phyloP scores from a whole-genome alignment of 2,329 filamentous ascomycete species.

The Fusarium bulbicola region DNA sequence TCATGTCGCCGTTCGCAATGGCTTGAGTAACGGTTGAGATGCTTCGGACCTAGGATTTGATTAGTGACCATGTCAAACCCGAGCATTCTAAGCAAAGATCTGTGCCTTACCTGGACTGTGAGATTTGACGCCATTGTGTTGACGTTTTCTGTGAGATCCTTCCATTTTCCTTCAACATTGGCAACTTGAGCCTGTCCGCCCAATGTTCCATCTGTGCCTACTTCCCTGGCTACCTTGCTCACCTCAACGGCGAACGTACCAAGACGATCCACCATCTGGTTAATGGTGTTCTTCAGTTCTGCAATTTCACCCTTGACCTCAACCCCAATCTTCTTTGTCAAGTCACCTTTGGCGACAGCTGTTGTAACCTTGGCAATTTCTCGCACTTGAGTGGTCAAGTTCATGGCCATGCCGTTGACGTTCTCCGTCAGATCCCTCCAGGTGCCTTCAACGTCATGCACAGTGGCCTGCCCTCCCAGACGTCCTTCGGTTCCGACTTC shows the following conservation, averaged over 20 bases:
- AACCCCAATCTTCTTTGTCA: conserved; percentile 95
- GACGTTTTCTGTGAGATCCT: conserved; percentile 91
- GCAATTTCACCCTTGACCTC: conserved; percentile 94
- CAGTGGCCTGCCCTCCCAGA: conserved; percentile 91
- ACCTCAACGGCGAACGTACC: conserved; percentile 97
- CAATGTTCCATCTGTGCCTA: conserved; percentile 93
- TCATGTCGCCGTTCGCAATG: conserved; percentile 95
- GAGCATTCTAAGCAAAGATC: not conserved
- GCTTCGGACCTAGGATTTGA: conserved; percentile 72
- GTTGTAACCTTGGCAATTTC: conserved; percentile 98
- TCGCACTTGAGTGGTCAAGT: conserved; percentile 95
- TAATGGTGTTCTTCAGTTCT: conserved; percentile 96
- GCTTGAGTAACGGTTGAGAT: conserved; percentile 95
- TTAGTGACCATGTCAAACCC: conserved; percentile 1
- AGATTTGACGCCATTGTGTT: conserved; percentile 79
- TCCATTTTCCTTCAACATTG: conserved; percentile 97
- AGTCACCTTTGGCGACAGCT: conserved; percentile 90
- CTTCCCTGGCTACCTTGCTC: conserved; percentile 92
- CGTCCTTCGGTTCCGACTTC: conserved; percentile 97
- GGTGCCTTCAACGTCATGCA: conserved; percentile 95
- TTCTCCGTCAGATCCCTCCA: conserved; percentile 96
- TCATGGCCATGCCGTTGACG: conserved; percentile 99
- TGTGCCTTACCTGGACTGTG: conserved; percentile 65
- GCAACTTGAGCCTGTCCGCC: conserved; percentile 94
- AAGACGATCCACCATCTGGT: conserved; percentile 97